A percentile compares a stretch with the other conserved stretches of the same genome.
phyloP scores from a whole-genome alignment of 805 yeast species.

The Saturnispora bothae region DNA sequence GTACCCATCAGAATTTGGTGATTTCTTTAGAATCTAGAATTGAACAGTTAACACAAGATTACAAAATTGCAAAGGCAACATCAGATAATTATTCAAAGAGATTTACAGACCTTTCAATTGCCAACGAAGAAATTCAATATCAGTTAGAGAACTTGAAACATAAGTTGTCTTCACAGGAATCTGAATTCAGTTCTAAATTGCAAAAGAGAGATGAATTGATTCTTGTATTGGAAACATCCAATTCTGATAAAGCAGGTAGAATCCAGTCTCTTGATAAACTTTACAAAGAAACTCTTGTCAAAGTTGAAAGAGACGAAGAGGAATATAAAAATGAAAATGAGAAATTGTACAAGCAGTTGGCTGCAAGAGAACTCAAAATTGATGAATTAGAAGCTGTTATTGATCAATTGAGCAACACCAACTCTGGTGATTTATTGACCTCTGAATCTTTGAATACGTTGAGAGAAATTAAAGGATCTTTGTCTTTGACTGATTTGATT shows the following conservation, averaged over 20 bases:
- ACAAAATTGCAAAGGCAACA: conserved; percentile 18
- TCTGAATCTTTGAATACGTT: conserved; percentile 42
- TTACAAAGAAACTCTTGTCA: conserved; percentile 31
- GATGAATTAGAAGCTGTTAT: conserved; percentile 34
- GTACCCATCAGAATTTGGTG: conserved; percentile 23
- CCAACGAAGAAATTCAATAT: conserved; percentile 33
- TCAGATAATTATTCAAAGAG: conserved; percentile 27
- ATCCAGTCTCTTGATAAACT: conserved; percentile 42
- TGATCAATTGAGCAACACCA: conserved; percentile 26
- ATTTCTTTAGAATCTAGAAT: conserved; percentile 26
- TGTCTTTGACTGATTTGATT: conserved; percentile 56
- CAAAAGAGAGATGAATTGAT: conserved; percentile 50
- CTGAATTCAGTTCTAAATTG: conserved; percentile 46
- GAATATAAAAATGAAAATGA: conserved; percentile 29
- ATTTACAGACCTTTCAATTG: conserved; percentile 28
- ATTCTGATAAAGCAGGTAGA: conserved; percentile 41
- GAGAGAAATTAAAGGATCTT: conserved; percentile 30
- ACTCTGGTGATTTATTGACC: conserved; percentile 22
- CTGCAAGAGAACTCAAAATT: conserved; percentile 30
- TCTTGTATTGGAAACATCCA: conserved; percentile 43
- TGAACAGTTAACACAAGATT: conserved; percentile 28
- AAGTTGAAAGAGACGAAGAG: conserved; percentile 29
- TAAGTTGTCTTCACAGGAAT: conserved; percentile 32
- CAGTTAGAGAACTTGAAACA: conserved; percentile 40
- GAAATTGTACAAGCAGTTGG: conserved; percentile 26